These are phyloP conservation scores for Salix exigua DNA, from an alignment of 345 rosid genomes.

Conservation along the genomic window DNA sequence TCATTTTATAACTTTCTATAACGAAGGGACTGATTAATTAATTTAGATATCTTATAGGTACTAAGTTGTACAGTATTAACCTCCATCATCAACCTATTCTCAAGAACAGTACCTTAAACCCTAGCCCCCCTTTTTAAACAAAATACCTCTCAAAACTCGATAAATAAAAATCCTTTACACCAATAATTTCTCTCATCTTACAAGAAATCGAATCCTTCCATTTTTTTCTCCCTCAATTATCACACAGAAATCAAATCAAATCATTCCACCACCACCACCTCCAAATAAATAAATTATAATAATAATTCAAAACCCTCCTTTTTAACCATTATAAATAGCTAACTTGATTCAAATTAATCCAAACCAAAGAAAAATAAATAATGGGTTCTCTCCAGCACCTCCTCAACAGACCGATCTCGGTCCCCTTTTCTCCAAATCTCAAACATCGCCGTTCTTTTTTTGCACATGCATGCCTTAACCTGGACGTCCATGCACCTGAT, in stretches of 20 bases:
- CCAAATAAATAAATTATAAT: too few relatives aligned
- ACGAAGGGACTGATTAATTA: too few relatives aligned
- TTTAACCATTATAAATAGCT: neutral
- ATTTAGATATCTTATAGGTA: too few relatives aligned
- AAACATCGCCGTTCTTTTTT: neutral
- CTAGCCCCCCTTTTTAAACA: neutral
- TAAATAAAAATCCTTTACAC: neutral
- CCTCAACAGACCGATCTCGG: neutral
- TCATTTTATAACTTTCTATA: too few relatives aligned
- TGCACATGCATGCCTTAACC: neutral
- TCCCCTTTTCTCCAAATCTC: neutral
- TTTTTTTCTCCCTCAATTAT: neutral
- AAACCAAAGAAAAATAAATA: neutral
- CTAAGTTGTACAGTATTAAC: too few relatives aligned
- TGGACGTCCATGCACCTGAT: slow-evolving; percentile 5
- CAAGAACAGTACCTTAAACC: neutral
- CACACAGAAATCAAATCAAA: neutral
- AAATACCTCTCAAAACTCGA: neutral
- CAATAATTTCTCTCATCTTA: neutral
- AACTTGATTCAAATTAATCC: neutral
- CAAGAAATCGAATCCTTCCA: neutral
- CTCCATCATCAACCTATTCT: neutral
- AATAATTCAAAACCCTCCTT: neutral
- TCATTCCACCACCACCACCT: neutral
- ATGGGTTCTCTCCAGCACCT: slow-evolving; percentile 13